Evolutionary conservation across 2,329 filamentous ascomycete genomes (phyloP), one percentile per base, ranked within the genome.

Genomic region (Elsinoe fawcettii): DNA sequence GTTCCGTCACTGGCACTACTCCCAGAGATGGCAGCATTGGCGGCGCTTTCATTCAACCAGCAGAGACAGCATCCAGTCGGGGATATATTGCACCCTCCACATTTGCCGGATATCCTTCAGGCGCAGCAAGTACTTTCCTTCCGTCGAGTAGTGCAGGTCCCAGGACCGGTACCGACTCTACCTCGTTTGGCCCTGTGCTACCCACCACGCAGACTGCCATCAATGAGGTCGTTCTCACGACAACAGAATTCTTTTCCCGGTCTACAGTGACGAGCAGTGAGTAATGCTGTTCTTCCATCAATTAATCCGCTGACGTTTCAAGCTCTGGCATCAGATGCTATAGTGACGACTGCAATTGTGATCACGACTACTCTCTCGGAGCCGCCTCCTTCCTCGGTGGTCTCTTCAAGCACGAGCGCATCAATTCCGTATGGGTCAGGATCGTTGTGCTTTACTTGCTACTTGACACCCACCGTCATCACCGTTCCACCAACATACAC

Each of bases 391-490:
- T 22, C 30, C 2, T 51, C 46, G 18, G 16, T 39, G 4, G 34
- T 16, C 8, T 53, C 49, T 23, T 22, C 30, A 6, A 46, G 22
- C 18, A 39, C 30, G 14, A 39, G 49, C 6, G 34, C 22, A 22
- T 53, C 49, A 6, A 53, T 53, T 20, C 49, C 49, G 2, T 47
- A 54, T 3, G 60, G 54, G 7, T 44, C 58, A 9, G 61, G 56
- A 5, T 63, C 60, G 12, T 58, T 67, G 8, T 68, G 66, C 60
- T 66, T 63, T 39, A 66, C 64, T 18, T 68, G 66, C 55, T 64
- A 55, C 32, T 55, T 69, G 34, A 66, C 64, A 3, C 66, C 66
- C 2, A 62, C 60, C 6, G 59, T 66, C 4, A 47, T 66, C 5
- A 58, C 56, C n/a, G 51, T 47, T 14, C 39, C 39, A 18, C 44